Conservation (phyloP, 352 stramenopile species). For the Albugo laibachii region DNA sequence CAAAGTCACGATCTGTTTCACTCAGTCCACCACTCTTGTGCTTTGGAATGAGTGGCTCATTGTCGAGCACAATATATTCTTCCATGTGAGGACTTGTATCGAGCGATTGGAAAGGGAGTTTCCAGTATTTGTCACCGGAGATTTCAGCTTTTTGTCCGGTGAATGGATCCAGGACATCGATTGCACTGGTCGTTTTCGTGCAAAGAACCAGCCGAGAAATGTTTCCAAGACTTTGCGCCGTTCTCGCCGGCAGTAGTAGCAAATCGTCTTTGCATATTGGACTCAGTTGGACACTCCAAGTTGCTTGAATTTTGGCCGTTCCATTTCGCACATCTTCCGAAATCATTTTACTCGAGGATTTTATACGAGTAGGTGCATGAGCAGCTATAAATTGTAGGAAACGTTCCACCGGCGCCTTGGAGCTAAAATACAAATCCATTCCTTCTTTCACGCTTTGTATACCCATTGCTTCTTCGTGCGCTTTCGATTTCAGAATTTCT, state of each 20-base stretch:
- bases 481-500: conserved; percentile 52
- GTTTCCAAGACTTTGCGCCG: conserved; percentile 39
- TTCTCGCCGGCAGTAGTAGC: conserved; percentile 28
- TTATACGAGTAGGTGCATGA: conserved; percentile 46
- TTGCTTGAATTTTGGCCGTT: conserved; percentile 44
- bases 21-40: no score
- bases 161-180: conserved; percentile 42
- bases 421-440: conserved; percentile 65
- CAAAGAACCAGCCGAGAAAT: conserved; percentile 41
- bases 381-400: conserved; percentile 41
- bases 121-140: conserved; percentile 46
- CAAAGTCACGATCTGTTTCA: conserved; percentile 6
- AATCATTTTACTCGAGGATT: conserved; percentile 51
- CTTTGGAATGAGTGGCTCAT: conserved; percentile 20
- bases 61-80: conserved; percentile 53
- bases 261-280: conserved; percentile 65
- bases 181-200: conserved; percentile 31
- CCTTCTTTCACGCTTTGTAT: conserved; percentile 45
- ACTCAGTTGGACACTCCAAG: conserved; percentile 44
- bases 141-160: conserved; percentile 33
- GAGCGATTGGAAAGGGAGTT: conserved; percentile 33
- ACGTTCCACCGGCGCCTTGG: conserved; percentile 25
- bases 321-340: conserved; percentile 44
- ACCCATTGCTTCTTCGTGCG: conserved; percentile 34
- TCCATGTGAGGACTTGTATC: conserved; percentile 33